Base-by-base conservation (phyloP, 2,329 filamentous ascomycete genomes). In the Chaetomiaceae sp. region DNA sequence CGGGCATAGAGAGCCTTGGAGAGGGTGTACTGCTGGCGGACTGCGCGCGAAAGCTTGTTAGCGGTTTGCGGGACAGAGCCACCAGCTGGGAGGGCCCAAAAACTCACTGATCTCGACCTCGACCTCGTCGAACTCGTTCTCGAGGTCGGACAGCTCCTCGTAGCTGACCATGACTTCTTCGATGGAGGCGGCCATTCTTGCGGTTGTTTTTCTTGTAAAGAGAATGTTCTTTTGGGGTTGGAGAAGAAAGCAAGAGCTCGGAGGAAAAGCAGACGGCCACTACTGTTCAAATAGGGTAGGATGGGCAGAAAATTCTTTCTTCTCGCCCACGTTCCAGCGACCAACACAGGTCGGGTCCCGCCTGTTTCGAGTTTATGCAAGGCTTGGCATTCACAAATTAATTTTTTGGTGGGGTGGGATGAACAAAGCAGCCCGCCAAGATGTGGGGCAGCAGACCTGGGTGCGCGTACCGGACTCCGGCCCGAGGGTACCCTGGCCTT, bases 61-160 rank as follows among this genome's bases (percentile, higher is more conserved):
- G 33, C 21, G 7, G n/a, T 3, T 7, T 13, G 35, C 3, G 3
- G 7, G n/a, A n/a, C 4, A 10, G 27, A 13, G 17, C 13, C 23
- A 2, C 16, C 13, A 20, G 30, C 23, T 30, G 37, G n/a, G 20
- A 17, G 45, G 14, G 19, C 17, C 21, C 12, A 23, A 45, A 27
- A 48, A 79, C 85, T 67, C 76, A 95, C 90, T 78, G 63, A 93
- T 85, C 67, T 95, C 85, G 31, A 85, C 77, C 70, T 96, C 90
- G 31, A 83, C 83, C 62, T 91, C 82, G 54, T 91, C 84, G 63
- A 96, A 95, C 57, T 95, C 86, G 60, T 83, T 78, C 74, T 96
- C 89, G 57, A 96, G 76, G 51, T 85, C 79, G 52, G 82, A 79
- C 58, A 97, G 82, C 67, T 92, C 81, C 69, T 89, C 86, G 69